A percentile compares a stretch with the other conserved stretches of the same genome.
Conservation (phyloP, 495 filamentous ascomycete genomes). For the Penicillium antarcticum region DNA sequence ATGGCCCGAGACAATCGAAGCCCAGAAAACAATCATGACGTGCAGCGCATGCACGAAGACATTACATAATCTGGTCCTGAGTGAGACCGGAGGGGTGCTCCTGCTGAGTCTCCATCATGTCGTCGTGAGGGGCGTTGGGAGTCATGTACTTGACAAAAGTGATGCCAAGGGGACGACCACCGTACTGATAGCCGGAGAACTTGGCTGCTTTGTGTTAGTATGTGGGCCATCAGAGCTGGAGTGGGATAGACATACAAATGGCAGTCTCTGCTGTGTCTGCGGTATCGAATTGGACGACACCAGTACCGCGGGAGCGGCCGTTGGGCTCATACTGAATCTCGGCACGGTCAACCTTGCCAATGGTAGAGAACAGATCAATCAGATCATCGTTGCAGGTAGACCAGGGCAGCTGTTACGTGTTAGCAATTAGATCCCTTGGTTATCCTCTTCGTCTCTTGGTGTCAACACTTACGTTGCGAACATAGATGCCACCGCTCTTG, state of each 20-base stretch:
- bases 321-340: slow-evolving; percentile 99
- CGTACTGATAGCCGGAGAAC: slow-evolving; percentile 96
- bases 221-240: neutral
- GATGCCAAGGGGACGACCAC: slow-evolving; percentile 88
- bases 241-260: slow-evolving; percentile 57
- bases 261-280: slow-evolving; percentile 84
- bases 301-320: slow-evolving; percentile 89
- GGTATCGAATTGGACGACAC: slow-evolving; percentile 89
- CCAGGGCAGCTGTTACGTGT: slow-evolving; percentile 75
- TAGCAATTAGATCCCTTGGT: too few relatives aligned
- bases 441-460: too few relatives aligned
- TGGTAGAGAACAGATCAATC: slow-evolving; percentile 93
- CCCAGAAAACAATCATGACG: neutral
- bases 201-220: slow-evolving; percentile 56
- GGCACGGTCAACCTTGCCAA: slow-evolving; percentile 94
- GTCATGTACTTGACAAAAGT: slow-evolving; percentile 88
- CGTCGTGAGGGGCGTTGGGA: slow-evolving; percentile 59
- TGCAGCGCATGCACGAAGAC: neutral
- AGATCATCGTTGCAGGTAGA: slow-evolving; percentile 98
- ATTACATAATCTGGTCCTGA: slow-evolving; percentile 97
- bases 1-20: neutral
- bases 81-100: slow-evolving; percentile 74
- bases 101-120: slow-evolving; percentile 70
- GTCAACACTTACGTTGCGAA: slow-evolving; percentile 80
- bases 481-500: slow-evolving; percentile 79